Evolutionary conservation across 257 asterid species (phyloP), one percentile per base, ranked within the genome.

Genomic region (Scutellaria galericulata): DNA sequence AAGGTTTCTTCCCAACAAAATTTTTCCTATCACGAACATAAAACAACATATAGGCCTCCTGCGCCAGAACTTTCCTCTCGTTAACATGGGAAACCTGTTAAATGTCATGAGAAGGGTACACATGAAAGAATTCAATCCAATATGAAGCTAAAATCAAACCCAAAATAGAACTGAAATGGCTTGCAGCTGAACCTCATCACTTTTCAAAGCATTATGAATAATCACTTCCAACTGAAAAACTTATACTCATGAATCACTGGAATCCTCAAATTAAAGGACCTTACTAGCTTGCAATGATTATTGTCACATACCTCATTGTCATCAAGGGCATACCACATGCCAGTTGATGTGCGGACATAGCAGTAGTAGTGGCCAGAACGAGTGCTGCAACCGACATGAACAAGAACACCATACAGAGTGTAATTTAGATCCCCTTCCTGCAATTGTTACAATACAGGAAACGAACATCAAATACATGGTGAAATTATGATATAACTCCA

Each of bases 331-430:
- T 94, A 88, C 99, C 99, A 94, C 91, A 89, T 86, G 79, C 99
- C 99, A 79, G 86, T 94, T 62, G 99, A 91, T 45, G 99, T 94
- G 57, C 98, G 97, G 64, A 94, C 97, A 85, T 89, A 94, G 88
- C 99, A 91, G 84, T 86, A 94, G 66, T 94, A 94, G 80, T 94
- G 99, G 64, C 99, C 99, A 76, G 97, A 94, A 84, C 82, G 98
- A 70, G 99, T 94, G 80, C 87, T 91, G 93, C 95, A 89, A 67
- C 99, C 99, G 61, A 89, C 88, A 86, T 94, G 99, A 75, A 94
- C 99, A 78, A 94, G 96, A 71, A 94, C 99, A 52, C 98, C 98
- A 76, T 91, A 94, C 11, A 94, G 95, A 12, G 99, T 91, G 82
- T 94, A 94, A 47, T 87, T 88, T 66, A 90, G 82, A 81, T 87